A percentile compares a stretch with the other conserved stretches of the same genome.
Conservation (phyloP, 2,329 filamentous ascomycete genomes). For the Ceratocystis cubensis region DNA sequence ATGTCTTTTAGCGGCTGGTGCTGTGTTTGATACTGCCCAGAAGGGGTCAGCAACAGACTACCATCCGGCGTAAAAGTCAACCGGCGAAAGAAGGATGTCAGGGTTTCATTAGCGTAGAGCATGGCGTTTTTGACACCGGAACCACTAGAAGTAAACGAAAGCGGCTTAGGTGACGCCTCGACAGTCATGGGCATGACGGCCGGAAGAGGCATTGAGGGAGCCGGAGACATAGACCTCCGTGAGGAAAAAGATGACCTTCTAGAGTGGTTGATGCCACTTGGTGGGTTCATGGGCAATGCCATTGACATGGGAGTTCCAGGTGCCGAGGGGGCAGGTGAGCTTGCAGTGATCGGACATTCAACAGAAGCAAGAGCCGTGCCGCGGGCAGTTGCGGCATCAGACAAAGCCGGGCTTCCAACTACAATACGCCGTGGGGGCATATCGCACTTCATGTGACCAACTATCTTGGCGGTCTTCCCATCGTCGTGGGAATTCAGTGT, state of each 20-base stretch:
- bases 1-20: slow-evolving; percentile 51
- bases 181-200: slow-evolving; percentile 72
- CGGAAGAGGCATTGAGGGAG: slow-evolving; percentile 82
- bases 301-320: slow-evolving; percentile 87
- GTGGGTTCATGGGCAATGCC: slow-evolving; percentile 90
- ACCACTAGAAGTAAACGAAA: slow-evolving; percentile 40
- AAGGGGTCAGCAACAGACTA: slow-evolving; percentile 83
- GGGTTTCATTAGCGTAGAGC: slow-evolving; percentile 90
- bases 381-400: slow-evolving; percentile 7
- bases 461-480: slow-evolving; percentile 61
- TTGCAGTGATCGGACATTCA: slow-evolving; percentile 44
- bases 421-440: slow-evolving; percentile 83
- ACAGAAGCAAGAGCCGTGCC: slow-evolving; percentile 36
- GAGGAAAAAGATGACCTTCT: slow-evolving; percentile 87
- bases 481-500: slow-evolving; percentile 52
- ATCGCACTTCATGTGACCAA: slow-evolving; percentile 70
- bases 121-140: slow-evolving; percentile 68
- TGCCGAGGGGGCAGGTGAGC: slow-evolving; percentile 78
- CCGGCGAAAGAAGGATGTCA: slow-evolving; percentile 92
- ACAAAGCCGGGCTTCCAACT: slow-evolving; percentile 75
- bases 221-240: slow-evolving; percentile 80
- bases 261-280: slow-evolving; percentile 75
- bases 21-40: slow-evolving; percentile 84
- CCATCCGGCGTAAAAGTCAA: slow-evolving; percentile 92
- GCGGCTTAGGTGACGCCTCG: slow-evolving; percentile 74